phyloP scores from a whole-genome alignment of 495 filamentous ascomycete genomes.

The Venustampulla echinocandica region DNA sequence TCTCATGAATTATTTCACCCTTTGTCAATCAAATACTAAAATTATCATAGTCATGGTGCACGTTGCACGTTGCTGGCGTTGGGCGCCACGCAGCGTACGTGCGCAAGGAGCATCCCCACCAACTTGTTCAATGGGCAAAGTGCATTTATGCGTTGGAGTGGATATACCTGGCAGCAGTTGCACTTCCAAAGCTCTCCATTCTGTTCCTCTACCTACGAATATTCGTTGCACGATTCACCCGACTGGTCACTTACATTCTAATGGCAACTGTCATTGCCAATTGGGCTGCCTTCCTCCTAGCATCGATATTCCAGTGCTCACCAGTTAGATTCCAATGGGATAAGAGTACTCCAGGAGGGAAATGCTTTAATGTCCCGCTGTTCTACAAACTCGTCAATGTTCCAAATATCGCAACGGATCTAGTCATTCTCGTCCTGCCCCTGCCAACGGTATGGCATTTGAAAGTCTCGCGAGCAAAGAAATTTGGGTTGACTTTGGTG shows the following conservation, averaged over 20 bases:
- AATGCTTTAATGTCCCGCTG: not conserved
- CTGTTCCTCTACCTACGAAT: not conserved
- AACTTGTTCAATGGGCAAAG: too few relatives aligned
- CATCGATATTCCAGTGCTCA: not conserved
- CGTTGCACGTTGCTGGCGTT: too few relatives aligned
- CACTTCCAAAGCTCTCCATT: not conserved
- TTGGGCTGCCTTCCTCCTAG: not conserved
- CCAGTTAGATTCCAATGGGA: not conserved
- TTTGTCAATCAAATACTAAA: too few relatives aligned
- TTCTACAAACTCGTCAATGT: not conserved
- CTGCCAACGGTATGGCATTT: slow-evolving; percentile 27
- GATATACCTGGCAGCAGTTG: not conserved
- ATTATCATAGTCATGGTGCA: too few relatives aligned
- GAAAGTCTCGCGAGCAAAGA: slow-evolving; percentile 20
- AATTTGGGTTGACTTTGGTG: slow-evolving; percentile 11
- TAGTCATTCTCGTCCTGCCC: slow-evolving; percentile 32
- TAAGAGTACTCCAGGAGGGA: not conserved
- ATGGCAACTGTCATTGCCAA: not conserved
- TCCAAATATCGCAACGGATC: slow-evolving; percentile 35
- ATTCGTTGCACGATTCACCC: not conserved
- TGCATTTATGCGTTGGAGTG: too few relatives aligned
- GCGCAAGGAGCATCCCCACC: too few relatives aligned
- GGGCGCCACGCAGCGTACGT: too few relatives aligned
- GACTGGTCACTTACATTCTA: not conserved
- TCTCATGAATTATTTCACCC: too few relatives aligned